Percentiles rank a stretch among this genome's conserved stretches.
These are phyloP conservation scores for Ophiocordyceps unilateralis DNA, from an alignment of 2,329 filamentous ascomycete species.

Conservation along the genomic window DNA sequence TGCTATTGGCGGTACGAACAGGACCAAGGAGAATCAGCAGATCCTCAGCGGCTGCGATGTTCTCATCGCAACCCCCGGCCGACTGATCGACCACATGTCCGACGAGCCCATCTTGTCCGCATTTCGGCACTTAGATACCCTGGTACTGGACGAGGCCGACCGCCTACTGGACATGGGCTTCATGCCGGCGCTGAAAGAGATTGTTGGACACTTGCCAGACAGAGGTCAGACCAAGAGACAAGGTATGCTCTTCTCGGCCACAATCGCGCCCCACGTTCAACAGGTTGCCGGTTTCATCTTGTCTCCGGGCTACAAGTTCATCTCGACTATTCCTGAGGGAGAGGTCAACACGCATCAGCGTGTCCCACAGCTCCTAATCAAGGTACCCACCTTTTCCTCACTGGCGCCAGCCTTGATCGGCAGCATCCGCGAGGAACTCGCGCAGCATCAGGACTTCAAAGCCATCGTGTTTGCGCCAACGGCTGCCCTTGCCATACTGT, in stretches of 20 bases:
- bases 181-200: conserved; percentile 60
- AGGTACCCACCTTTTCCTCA: conserved; percentile 52
- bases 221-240: conserved; percentile 41
- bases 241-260: conserved; percentile 76
- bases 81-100: conserved; percentile 61
- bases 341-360: conserved; percentile 61
- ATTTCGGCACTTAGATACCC: conserved; percentile 52
- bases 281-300: conserved; percentile 55
- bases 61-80: conserved; percentile 64
- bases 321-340: conserved; percentile 61
- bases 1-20: conserved; percentile 67
- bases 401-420: conserved; percentile 42
- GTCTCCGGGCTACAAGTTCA: conserved; percentile 56
- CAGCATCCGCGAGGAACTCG: conserved; percentile 30
- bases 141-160: conserved; percentile 74
- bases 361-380: conserved; percentile 56
- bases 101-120: conserved; percentile 53
- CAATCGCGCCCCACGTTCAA: conserved; percentile 63
- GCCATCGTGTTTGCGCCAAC: conserved; percentile 66
- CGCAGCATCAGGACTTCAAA: conserved; percentile 45
- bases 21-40: conserved; percentile 51
- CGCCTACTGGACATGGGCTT: conserved; percentile 74
- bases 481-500: conserved; percentile 32
- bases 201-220: conserved; percentile 52
- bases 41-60: conserved; percentile 61